Percentiles rank a stretch among this genome's conserved stretches.
Evolutionary conservation across 306 rosid genomes (phyloP).

Genomic region (Pyrus communis): DNA sequence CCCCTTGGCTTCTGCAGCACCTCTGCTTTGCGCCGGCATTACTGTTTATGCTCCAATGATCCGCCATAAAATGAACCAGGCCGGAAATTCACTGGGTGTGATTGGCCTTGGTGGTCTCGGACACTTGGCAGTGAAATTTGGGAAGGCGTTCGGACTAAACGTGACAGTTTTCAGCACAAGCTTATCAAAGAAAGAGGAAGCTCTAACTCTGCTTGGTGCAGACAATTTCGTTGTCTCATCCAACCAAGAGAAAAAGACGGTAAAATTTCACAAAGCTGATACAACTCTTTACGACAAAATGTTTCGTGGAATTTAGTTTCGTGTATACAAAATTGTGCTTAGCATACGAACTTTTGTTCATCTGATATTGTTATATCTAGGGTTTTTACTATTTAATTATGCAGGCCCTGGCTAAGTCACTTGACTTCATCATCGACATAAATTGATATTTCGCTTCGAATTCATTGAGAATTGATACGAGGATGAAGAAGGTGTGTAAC

Average conservation of each 20-base stretch:
- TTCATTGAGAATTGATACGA: no score
- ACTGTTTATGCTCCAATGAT: conserved; percentile 71
- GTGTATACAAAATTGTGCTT: no score
- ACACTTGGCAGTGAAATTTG: conserved; percentile 76
- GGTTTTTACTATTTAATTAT: no score
- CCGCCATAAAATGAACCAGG: conserved; percentile 47
- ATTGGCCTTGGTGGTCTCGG: conserved; percentile 80
- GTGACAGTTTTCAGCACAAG: conserved; percentile 74
- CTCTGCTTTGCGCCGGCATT: conserved; percentile 76
- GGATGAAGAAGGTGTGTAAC: no score
- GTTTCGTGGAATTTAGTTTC: no score
- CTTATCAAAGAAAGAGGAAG: conserved; percentile 63
- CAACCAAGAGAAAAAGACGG: conserved; percentile 49
- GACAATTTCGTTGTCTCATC: conserved; percentile 60
- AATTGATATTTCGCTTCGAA: no score
- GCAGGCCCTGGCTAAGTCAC: no score
- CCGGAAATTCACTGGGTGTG: conserved; percentile 66
- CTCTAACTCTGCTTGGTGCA: conserved; percentile 48
- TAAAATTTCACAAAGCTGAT: background rate
- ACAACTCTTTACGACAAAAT: no score
- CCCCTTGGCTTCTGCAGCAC: conserved; percentile 75
- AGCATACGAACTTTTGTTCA: no score
- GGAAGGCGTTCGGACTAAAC: conserved; percentile 58
- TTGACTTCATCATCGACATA: conserved; percentile 53
- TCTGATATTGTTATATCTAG: no score